phyloP scores from a whole-genome alignment of 2,329 filamentous ascomycete species.

The Exophiala dermatitidis region DNA sequence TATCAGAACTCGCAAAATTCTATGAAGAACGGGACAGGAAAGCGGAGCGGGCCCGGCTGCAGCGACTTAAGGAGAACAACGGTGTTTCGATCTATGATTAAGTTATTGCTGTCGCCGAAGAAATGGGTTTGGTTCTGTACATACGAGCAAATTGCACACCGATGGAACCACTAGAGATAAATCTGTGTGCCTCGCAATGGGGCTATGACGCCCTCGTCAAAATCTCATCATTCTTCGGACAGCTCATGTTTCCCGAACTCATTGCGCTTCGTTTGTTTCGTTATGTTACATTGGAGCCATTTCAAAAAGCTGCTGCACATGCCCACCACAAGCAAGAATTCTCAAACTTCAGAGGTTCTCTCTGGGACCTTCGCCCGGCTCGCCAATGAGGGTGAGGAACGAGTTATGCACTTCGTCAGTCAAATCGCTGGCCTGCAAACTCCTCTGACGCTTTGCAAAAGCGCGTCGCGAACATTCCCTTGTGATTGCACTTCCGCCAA shows the following conservation, averaged over 20 bases:
- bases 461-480: constrained; percentile 84
- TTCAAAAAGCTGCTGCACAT: not conserved
- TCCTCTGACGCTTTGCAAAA: constrained; percentile 76
- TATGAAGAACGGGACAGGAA: constrained; percentile 54
- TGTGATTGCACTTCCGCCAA: constrained; percentile 79
- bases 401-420: constrained; percentile 82
- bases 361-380: constrained; percentile 42
- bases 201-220: not conserved
- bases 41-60: constrained; percentile 50
- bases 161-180: not conserved
- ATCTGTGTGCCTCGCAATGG: not conserved
- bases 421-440: constrained; percentile 85
- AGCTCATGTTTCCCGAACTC: not conserved
- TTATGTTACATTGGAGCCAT: not conserved
- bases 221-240: not conserved
- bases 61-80: constrained; percentile 38
- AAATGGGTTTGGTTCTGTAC: constrained; percentile 10
- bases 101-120: constrained; percentile 6
- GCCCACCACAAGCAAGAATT: not conserved
- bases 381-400: constrained; percentile 73
- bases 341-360: constrained; percentile 7
- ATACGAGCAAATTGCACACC: constrained; percentile 8
- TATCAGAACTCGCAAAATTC: constrained; percentile 55
- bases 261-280: not conserved
- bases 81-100: constrained; percentile 40